Evolutionary conservation across 768 basidiomycete genomes (phyloP).

Genomic region (Pleurotus platypus): DNA sequence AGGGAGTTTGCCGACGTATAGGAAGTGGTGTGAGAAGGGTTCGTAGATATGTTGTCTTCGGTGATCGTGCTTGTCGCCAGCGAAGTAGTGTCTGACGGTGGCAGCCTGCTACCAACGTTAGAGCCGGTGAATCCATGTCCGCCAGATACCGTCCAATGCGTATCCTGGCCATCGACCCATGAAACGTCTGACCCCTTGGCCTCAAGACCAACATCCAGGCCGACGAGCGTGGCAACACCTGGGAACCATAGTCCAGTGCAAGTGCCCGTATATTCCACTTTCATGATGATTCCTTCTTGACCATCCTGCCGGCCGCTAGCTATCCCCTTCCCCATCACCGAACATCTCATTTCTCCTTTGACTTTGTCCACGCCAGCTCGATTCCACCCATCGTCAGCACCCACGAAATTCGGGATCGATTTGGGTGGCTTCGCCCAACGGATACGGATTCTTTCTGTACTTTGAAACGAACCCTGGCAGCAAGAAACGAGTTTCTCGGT

Average conservation of each 20-base stretch:
- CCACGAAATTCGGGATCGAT: conserved; percentile 23
- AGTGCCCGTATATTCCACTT: conserved; percentile 65
- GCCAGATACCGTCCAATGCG: conserved; percentile 61
- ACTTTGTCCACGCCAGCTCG: conserved; percentile 69
- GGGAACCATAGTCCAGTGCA: conserved; percentile 81
- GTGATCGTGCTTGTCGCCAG: conserved; percentile 11
- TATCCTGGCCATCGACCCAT: conserved; percentile 54
- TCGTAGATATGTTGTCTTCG: conserved; percentile 7
- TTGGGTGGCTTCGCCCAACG: conserved; percentile 73
- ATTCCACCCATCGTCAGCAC: conserved; percentile 33
- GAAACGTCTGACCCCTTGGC: conserved; percentile 64
- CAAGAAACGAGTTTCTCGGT: conserved; percentile 53
- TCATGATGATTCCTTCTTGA: conserved; percentile 56
- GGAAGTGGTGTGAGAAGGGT: conserved; percentile 34
- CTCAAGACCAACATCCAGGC: conserved; percentile 71
- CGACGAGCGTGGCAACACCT: conserved; percentile 78
- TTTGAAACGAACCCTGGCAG: conserved; percentile 77
- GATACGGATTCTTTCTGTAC: conserved; percentile 69
- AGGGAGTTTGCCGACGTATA: conserved; percentile 58
- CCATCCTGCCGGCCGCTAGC: conserved; percentile 31
- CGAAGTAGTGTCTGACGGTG: conserved; percentile 17
- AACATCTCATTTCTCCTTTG: conserved; percentile 63
- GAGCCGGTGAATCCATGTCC: conserved; percentile 71
- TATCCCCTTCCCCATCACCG: conserved; percentile 45
- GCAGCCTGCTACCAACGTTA: conserved; percentile 41